These are phyloP conservation scores for Pelargonium citronellum DNA, from an alignment of 441 rosid genomes.

Conservation along the genomic window DNA sequence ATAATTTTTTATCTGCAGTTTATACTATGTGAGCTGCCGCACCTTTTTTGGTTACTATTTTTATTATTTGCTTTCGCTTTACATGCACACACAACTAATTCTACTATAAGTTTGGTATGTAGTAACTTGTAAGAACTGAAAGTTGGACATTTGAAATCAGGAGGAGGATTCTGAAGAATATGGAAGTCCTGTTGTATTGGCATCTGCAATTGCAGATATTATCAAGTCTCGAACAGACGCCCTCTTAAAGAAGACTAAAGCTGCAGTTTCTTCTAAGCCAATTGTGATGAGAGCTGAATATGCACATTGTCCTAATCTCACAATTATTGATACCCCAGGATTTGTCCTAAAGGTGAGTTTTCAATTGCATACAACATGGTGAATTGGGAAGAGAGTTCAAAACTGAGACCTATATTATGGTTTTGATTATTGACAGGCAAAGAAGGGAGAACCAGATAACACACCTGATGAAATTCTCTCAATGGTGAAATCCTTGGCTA, in stretches of 20 bases:
- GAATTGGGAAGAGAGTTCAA: neutral
- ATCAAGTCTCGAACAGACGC: conserved; percentile 66
- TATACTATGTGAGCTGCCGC: no score
- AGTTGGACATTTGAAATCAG: conserved; percentile 27
- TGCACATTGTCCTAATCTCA: conserved; percentile 89
- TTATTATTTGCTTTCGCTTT: neutral
- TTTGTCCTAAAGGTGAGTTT: conserved; percentile 75
- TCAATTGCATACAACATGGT: neutral
- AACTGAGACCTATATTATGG: neutral
- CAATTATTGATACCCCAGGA: conserved; percentile 93
- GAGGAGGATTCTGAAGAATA: conserved; percentile 89
- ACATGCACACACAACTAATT: neutral
- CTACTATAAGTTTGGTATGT: neutral
- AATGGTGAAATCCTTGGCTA: conserved; percentile 85
- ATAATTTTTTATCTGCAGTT: neutral
- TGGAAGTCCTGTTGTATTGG: conserved; percentile 63
- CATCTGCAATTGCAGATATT: conserved; percentile 61
- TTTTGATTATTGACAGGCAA: conserved; percentile 45
- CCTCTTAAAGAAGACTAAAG: conserved; percentile 55
- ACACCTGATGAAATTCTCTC: conserved; percentile 88
- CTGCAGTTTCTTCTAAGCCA: conserved; percentile 79
- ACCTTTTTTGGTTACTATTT: neutral
- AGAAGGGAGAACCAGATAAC: conserved; percentile 90
- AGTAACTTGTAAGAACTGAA: neutral
- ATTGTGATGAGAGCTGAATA: conserved; percentile 95